A percentile compares a stretch with the other conserved stretches of the same genome.
Conservation (phyloP, 2,329 filamentous ascomycete species). For the Parastagonospora avenae region DNA sequence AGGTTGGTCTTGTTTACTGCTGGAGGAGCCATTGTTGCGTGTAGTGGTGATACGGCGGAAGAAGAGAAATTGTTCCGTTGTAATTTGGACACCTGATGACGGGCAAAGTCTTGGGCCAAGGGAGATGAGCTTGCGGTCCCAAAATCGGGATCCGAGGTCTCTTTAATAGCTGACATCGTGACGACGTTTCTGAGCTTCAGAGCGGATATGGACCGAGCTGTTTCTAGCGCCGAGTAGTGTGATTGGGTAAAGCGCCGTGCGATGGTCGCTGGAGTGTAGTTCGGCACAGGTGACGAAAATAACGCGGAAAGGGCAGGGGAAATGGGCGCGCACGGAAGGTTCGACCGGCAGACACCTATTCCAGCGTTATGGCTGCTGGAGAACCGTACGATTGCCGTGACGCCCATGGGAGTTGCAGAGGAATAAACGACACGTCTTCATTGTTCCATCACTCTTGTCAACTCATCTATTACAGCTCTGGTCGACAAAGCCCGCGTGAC, state of each 20-base stretch:
- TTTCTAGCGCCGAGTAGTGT: slow-evolving; percentile 21
- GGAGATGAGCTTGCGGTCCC: slow-evolving; percentile 50
- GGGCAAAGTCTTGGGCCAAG: slow-evolving; percentile 61
- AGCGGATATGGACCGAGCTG: slow-evolving; percentile 30
- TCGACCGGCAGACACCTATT: slow-evolving; percentile 22
- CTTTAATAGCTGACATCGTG: slow-evolving; percentile 47
- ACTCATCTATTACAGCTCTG: background rate
- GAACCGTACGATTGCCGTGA: slow-evolving; percentile 3
- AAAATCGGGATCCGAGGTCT: slow-evolving; percentile 40
- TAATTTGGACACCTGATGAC: slow-evolving; percentile 63
- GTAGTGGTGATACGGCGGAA: slow-evolving; percentile 54
- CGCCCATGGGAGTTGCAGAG: slow-evolving; percentile 10
- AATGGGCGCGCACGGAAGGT: slow-evolving; percentile 26
- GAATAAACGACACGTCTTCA: slow-evolving; percentile 4
- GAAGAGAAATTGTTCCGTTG: slow-evolving; percentile 64
- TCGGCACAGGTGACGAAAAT: slow-evolving; percentile 36
- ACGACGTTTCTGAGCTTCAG: slow-evolving; percentile 31
- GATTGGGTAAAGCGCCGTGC: slow-evolving; percentile 29
- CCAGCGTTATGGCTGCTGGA: slow-evolving; percentile 12
- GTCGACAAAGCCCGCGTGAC: slow-evolving; percentile 14
- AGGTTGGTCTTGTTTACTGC: slow-evolving; percentile 89
- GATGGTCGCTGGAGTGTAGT: slow-evolving; percentile 22
- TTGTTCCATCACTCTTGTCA: slow-evolving; percentile 15
- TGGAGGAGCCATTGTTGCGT: slow-evolving; percentile 51
- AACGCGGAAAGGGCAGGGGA: slow-evolving; percentile 28